Evolutionary conservation across 2,329 filamentous ascomycete species (phyloP), one percentile per base, ranked within the genome.

Genomic region (Cephalotrichum gorgonifer): DNA sequence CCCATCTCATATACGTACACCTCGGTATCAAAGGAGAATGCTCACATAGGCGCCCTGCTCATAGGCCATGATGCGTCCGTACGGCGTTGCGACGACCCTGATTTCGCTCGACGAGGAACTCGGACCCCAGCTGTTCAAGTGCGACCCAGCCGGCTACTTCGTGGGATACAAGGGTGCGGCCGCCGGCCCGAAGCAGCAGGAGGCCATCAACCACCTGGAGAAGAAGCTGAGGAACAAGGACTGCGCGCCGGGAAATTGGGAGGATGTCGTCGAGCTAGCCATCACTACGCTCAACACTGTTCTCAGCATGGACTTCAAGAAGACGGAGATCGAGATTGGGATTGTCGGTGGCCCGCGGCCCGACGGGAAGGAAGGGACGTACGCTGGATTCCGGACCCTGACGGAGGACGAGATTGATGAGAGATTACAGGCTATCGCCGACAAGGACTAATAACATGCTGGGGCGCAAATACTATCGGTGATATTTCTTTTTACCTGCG

Each of bases 221-320:
- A 97, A 97, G 84, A 97, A 97, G 79, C 82, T 98, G 68, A 95
- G 96, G 76, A 96, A 95, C 83, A 96, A 96, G 82, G 90, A 97
- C 62, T 76, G 79, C 60, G 93, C 91, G 31, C 86, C 93, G 51
- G 93, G 93, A 53, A 83, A 74, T 63, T 98, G 93, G 93, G 88
- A 95, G 69, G 93, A 98, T 53, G 93, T 98, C 44, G 91, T 98
- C 45, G 93, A 98, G 75, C 77, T 97, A 60, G 93, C 88, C 51
- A 98, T 98, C 67, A 87, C 88, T 42, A 91, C 93, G 6, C 73
- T 98, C 67, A 95, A 90, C 79, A 95, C 87, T 31, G 90, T 98
- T 52, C 78, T 98, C 55, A 96, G 91, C 70, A 95, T 97, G 68
- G 93, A 98, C 68, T 98, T 98, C 77, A 98, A 98, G 81, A 97